A percentile compares a stretch with the other conserved stretches of the same genome.
phyloP scores from a whole-genome alignment of 208 protist genomes.

The Kentomonas sorsogonicus region DNA sequence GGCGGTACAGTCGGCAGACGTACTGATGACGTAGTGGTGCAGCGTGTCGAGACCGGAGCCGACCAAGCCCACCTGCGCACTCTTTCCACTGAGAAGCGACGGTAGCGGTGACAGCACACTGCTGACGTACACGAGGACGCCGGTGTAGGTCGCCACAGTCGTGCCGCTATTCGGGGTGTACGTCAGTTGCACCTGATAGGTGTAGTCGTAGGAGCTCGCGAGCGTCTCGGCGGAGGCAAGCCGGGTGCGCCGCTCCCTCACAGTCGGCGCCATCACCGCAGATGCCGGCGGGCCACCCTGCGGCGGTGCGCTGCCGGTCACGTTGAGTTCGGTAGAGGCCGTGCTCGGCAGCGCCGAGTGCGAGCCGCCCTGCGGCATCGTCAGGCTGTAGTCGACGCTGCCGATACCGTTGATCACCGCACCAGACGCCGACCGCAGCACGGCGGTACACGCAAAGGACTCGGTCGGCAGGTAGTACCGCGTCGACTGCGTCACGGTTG shows the following conservation, averaged over 20 bases:
- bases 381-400: conserved; percentile 45
- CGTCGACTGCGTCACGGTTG: conserved; percentile 31
- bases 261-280: background rate
- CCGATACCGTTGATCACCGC: conserved; percentile 49
- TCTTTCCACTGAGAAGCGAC: conserved; percentile 12
- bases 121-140: conserved; percentile 47
- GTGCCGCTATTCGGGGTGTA: conserved; percentile 14
- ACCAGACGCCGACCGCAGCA: conserved; percentile 34
- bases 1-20: conserved; percentile 21
- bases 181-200: conserved; percentile 31
- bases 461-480: conserved; percentile 53
- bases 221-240: background rate
- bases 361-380: conserved; percentile 53
- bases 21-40: conserved; percentile 54
- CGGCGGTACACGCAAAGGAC: conserved; percentile 36
- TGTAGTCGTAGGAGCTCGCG: conserved; percentile 22
- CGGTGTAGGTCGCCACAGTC: conserved; percentile 24
- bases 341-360: conserved; percentile 7
- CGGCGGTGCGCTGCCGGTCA: conserved; percentile 27
- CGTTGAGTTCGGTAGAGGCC: conserved; percentile 18
- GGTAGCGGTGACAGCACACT: conserved; percentile 16
- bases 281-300: conserved; percentile 2
- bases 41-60: conserved; percentile 56
- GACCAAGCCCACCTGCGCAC: conserved; percentile 19
- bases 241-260: background rate